phyloP scores from a whole-genome alignment of 441 rosid species.

The Eutrema salsugineum region DNA sequence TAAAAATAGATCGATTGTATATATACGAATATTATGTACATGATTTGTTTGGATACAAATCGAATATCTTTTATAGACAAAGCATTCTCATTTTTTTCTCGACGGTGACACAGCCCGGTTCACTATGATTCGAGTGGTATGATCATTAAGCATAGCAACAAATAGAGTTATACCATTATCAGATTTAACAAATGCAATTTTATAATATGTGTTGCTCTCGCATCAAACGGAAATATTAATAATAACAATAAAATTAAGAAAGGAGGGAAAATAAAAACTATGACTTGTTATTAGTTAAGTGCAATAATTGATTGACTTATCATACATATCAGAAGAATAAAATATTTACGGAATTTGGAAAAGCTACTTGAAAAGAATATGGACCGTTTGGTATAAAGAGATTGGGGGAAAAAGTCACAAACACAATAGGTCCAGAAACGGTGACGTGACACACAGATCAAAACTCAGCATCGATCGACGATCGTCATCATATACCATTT shows the following conservation, averaged over 20 bases:
- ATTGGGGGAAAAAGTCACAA: conserved; percentile 14
- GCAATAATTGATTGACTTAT: conserved; percentile 36
- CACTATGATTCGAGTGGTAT: neutral
- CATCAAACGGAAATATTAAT: neutral
- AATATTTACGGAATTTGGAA: conserved; percentile 26
- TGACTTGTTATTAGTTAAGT: conserved; percentile 23
- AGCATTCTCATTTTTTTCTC: neutral
- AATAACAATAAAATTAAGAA: neutral
- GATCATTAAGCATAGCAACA: neutral
- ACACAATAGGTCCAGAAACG: conserved; percentile 34
- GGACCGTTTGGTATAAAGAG: conserved; percentile 30
- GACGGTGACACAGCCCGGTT: conserved; percentile 4
- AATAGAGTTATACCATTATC: neutral
- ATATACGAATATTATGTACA: neutral
- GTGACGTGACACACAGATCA: conserved; percentile 31
- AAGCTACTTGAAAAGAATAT: conserved; percentile 28
- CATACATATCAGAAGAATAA: conserved; percentile 18
- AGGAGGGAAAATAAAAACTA: conserved; percentile 1
- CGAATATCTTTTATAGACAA: neutral
- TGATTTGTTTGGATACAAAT: neutral
- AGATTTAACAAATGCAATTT: neutral
- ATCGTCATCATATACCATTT: conserved; percentile 35
- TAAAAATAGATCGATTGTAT: neutral
- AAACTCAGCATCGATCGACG: conserved; percentile 26
- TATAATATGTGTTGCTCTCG: neutral